Conservation (phyloP, 2,329 filamentous ascomycete species). For the Nannizziopsis arthrosporioides region DNA sequence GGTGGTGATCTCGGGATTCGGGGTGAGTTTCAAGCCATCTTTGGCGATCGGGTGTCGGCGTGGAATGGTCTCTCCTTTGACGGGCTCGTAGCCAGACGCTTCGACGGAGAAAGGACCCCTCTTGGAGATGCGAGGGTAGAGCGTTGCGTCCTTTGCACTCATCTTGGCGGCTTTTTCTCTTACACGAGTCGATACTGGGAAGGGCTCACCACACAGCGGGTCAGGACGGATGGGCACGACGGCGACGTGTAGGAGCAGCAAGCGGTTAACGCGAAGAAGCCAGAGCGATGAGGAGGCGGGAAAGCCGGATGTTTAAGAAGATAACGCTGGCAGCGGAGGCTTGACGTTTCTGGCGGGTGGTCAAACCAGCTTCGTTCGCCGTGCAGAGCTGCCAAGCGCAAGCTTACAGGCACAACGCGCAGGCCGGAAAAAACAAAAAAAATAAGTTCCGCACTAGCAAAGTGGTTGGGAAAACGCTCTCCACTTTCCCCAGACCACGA, state of each 20-base stretch:
- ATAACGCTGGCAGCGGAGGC: background rate
- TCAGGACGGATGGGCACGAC: background rate
- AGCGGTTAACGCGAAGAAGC: constrained; percentile 6
- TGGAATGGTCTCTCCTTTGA: constrained; percentile 73
- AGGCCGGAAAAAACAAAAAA: too few species aligned
- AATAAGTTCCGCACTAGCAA: too few species aligned
- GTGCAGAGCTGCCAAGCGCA: too few species aligned
- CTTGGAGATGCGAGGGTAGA: constrained; percentile 46
- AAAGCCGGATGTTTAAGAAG: background rate
- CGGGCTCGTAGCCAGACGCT: constrained; percentile 53
- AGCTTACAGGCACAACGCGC: too few species aligned
- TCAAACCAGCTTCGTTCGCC: too few species aligned
- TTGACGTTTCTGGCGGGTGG: too few species aligned
- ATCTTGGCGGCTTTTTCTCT: constrained; percentile 13
- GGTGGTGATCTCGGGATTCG: constrained; percentile 59
- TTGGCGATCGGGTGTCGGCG: constrained; percentile 61
- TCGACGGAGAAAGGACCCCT: constrained; percentile 67
- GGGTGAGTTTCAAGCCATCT: constrained; percentile 55
- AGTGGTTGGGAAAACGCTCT: too few species aligned
- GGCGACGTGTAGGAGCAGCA: constrained; percentile 4
- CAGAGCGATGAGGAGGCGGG: constrained; percentile 10
- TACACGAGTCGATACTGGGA: background rate
- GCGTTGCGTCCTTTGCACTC: constrained; percentile 22
- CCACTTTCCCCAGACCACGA: too few species aligned
- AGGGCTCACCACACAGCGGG: background rate